Evolutionary conservation across 2,329 filamentous ascomycete genomes (phyloP).

Genomic region (Pseudonectria foliicola): DNA sequence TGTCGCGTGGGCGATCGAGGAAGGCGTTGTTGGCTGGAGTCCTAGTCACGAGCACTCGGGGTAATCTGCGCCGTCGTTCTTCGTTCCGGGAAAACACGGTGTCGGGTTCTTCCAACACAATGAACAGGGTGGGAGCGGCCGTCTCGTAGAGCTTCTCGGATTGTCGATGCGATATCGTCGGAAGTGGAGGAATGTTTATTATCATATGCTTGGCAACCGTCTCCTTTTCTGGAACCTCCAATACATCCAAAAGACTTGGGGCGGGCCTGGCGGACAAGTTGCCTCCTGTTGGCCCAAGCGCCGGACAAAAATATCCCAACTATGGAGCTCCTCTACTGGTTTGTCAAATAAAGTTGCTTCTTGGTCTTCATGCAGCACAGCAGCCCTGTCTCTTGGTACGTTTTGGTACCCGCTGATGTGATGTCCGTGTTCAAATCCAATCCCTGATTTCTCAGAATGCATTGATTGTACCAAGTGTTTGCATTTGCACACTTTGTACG

Average conservation of each 20-base stretch:
- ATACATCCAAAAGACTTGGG: constrained; percentile 16
- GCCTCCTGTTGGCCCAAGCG: constrained; percentile 21
- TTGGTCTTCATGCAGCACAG: too few relatives aligned
- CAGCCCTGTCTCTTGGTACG: too few relatives aligned
- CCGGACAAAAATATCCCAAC: constrained; percentile 21
- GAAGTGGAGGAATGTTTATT: constrained; percentile 13
- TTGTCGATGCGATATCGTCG: constrained; percentile 8
- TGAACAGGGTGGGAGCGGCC: background rate
- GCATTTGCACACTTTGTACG: too few relatives aligned
- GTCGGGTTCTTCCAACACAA: constrained; percentile 1
- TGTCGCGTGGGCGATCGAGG: constrained; percentile 1
- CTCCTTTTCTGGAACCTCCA: constrained; percentile 25
- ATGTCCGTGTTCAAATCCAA: too few relatives aligned
- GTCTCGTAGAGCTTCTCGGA: background rate
- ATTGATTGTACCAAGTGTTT: too few relatives aligned
- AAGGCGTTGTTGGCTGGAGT: background rate
- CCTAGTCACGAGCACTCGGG: too few relatives aligned
- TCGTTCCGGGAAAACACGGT: too few relatives aligned
- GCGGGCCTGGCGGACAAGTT: constrained; percentile 19
- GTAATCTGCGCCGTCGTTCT: too few relatives aligned
- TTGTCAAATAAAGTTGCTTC: too few relatives aligned
- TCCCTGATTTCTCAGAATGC: too few relatives aligned
- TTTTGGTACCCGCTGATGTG: too few relatives aligned
- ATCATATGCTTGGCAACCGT: constrained; percentile 18
- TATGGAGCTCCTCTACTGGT: constrained; percentile 2